Base-by-base conservation (phyloP, 177 flowering plant genomes). In the Vitis hybrid region DNA sequence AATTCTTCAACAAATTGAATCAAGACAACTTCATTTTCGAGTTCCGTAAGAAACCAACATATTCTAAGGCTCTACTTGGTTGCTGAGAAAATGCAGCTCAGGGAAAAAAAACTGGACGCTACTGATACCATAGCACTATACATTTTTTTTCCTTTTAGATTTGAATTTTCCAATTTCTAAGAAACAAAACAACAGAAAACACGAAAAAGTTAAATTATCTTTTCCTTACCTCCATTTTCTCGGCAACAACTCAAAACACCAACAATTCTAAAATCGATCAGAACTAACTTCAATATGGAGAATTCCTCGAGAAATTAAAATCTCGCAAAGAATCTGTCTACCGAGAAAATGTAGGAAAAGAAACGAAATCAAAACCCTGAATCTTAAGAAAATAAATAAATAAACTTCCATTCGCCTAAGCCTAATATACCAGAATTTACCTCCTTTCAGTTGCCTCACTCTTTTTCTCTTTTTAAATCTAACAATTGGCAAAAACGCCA, bases 1-100 rank as follows among this genome's bases (percentile, higher is more conserved):
- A 19, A 51, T 59, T 11, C 74, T 53, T 49, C 71, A 64, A 11
- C 49, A n/a, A 64, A 55, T 26, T 55, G 15, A 65, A 60, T 29
- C 11, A 51, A 45, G 62, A 55, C 50, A 57, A 52, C 20, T n/a
- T 33, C 33, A 62, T 13, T 12, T 14, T 53, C 12, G 33, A 52
- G 16, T 65, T 65, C 29, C 1, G 18, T 62, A 55, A n/a, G 20
- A 13, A 22, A 62, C 67, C 39, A 39, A 51, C 29, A 45, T 10
- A 9, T 39, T 26, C 29, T 57, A 16, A 5, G 60, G 60, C 60
- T 16, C 9, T 6, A 16, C 19, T 57, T 57, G 60, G 60, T 16
- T 16, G 60, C 26, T 39, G 45, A 39, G 45, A 39, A 39, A 39
- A 39, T 4, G 45, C 45, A 39, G 45, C 45, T 39, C 45, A 39